Conservation (phyloP, 1,284 basidiomycete genomes). For the Fomes fomentarius region DNA sequence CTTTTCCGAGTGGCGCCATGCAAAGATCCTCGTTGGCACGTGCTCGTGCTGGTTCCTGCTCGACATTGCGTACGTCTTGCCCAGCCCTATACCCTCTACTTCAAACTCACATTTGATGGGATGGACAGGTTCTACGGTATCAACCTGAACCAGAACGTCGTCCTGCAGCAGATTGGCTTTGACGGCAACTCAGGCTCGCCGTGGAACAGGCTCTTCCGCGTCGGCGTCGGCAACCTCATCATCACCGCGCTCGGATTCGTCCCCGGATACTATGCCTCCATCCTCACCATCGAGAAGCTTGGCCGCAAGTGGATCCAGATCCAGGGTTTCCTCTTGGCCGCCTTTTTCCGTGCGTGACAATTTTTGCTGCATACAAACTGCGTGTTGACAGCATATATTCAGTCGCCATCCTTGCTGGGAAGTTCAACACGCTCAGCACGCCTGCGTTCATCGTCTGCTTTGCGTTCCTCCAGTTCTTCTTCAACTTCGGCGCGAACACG, state of each 20-base stretch:
- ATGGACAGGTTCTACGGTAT: conserved; percentile 69
- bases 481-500: conserved; percentile 89
- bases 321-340: conserved; percentile 76
- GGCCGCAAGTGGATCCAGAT: conserved; percentile 79
- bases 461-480: conserved; percentile 72
- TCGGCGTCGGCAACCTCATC: conserved; percentile 70
- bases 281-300: conserved; percentile 72
- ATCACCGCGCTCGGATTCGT: conserved; percentile 75
- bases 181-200: conserved; percentile 57
- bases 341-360: conserved; percentile 55
- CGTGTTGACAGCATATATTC: not conserved
- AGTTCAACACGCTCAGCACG: conserved; percentile 63
- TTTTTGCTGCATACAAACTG: not conserved
- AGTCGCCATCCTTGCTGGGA: conserved; percentile 69
- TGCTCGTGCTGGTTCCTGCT: conserved; percentile 59
- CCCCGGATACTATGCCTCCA: conserved; percentile 73
- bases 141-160: conserved; percentile 79
- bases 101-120: not conserved
- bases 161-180: conserved; percentile 69
- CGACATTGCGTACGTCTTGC: conserved; percentile 49
- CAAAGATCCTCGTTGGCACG: conserved; percentile 55
- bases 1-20: conserved; percentile 60
- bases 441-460: conserved; percentile 76
- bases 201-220: conserved; percentile 66
- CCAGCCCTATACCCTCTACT: not conserved